Percentiles rank a stretch among this genome's conserved stretches.
These are phyloP conservation scores for Suillus ampliporus DNA, from an alignment of 768 basidiomycete species.

Conservation along the genomic window DNA sequence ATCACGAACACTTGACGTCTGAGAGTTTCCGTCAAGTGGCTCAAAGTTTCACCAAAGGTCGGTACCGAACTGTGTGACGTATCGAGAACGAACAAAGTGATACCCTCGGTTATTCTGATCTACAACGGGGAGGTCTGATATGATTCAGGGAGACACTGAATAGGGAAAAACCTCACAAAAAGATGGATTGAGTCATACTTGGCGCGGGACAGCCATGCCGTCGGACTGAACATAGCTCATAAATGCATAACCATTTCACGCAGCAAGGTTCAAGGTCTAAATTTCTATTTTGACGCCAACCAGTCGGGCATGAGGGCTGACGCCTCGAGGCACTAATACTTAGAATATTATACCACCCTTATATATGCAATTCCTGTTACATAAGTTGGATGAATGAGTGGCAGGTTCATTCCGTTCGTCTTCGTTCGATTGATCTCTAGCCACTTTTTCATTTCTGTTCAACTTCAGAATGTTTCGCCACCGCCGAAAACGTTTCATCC, in stretches of 20 bases:
- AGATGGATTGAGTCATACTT: background rate
- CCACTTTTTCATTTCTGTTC: too few relatives aligned
- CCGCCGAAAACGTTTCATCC: background rate
- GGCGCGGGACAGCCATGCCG: slow-evolving; percentile 1
- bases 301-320: background rate
- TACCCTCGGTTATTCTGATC: slow-evolving; percentile 4
- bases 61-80: background rate
- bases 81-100: too few relatives aligned
- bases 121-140: background rate
- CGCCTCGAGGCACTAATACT: too few relatives aligned
- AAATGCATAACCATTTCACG: background rate
- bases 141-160: background rate
- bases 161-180: background rate
- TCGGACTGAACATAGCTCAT: background rate
- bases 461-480: background rate
- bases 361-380: background rate
- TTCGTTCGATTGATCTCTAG: background rate
- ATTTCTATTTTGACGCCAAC: background rate
- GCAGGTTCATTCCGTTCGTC: background rate
- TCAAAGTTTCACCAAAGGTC: background rate
- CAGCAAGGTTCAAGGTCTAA: background rate
- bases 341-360: background rate
- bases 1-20: background rate
- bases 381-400: background rate
- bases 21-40: background rate